Base-by-base conservation (phyloP, 1,284 basidiomycete species). In the Ceratobasidium theobromae region DNA sequence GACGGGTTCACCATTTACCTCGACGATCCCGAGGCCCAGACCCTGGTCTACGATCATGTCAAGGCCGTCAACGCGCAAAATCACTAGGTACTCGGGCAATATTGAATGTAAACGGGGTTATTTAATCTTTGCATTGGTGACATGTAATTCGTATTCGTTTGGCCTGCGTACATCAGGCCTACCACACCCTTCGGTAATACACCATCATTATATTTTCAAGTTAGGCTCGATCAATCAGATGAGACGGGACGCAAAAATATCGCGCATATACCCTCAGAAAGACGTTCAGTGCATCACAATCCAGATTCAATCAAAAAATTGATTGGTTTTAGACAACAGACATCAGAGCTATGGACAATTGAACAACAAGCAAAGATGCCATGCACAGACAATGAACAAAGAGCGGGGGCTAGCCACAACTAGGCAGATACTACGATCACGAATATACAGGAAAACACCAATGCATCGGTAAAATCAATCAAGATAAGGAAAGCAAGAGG, bases 1-100 rank as follows among this genome's bases (percentile, higher is more conserved):
- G 70, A 71, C 32, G 70, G 69, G 32, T 71, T 71, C 55, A 71
- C 70, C 0, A 71, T 71, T 21, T 71, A 66, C 49, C 45, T 71
- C 38, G 66, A 70, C 23, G 67, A 68, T 52, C 58, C 70, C 30
- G 70, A 71, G 54, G 69, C 70, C 11, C 53, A 69, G 48, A 54
- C 65, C 4, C 58, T 71, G 30, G 46, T 71, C 32, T 69, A 65
- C 60, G 70, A 71, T 25, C 70, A 71, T 54, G 70, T 68, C 46
- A 70, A 68, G 54, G 65, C 53, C 21, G 69, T 71, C 51, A 58
- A 57, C n/a, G 45, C 55, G 27, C 68, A 43, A 25, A 69, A 69
- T 27, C 27, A 69, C 35, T 65, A 62, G 52, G 38, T 27, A 21
- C 6, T 48, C n/a, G 6, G 23, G 23, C 21, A 21, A 25, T 48